Evolutionary conservation across 495 filamentous ascomycete species (phyloP), one percentile per base, ranked within the genome.

Genomic region (Pyronema omphalodes): DNA sequence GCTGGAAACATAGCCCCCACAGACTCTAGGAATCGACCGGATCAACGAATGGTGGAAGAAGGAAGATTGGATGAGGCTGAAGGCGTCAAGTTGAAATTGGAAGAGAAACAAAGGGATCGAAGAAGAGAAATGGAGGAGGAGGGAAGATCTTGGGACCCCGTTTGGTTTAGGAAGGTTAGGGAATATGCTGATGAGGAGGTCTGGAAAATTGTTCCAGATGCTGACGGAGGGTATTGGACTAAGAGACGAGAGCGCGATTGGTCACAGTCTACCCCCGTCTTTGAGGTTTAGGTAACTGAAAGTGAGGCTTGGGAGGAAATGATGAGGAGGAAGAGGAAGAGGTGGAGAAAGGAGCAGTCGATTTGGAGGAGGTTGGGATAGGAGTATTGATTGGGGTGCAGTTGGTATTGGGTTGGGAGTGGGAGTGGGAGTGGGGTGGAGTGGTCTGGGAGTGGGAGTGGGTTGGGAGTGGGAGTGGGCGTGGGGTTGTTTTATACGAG

Each of bases 51-150:
- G 1, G 75, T 80, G 0, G 91, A 98, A 67, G 71, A 82, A 17
- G 86, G 87, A 0, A 79, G 84, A 54, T 67, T 94, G 14, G 91
- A 95, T 60, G 69, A 74, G 9, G 91, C 91, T 0, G 91, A 98
- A 73, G 76, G 72, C 34, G 70, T 84, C 65, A 98, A 98, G 69
- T 74, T 78, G 1, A 73, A 71, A 55, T 74, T 96, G 17, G 91
- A 98, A 64, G 88, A 95, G 68, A 76, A 74, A 9, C 91, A 98
- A 71, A 73, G 91, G 36, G 71, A 73, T 23, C 71, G 93, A 52
- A 72, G 91, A 37, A 76, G 79, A 53, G 78, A 79, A 9, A 70
- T 87, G 73, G 93, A 96, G 61, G 77, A 77, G 34, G 67, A 67
- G 1, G 86, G 83, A 1, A 76, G 84, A 61, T 71, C 67, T 51